These are phyloP conservation scores for Arthrobotrys sinensis DNA, from an alignment of 2,329 filamentous ascomycete genomes.

Conservation along the genomic window DNA sequence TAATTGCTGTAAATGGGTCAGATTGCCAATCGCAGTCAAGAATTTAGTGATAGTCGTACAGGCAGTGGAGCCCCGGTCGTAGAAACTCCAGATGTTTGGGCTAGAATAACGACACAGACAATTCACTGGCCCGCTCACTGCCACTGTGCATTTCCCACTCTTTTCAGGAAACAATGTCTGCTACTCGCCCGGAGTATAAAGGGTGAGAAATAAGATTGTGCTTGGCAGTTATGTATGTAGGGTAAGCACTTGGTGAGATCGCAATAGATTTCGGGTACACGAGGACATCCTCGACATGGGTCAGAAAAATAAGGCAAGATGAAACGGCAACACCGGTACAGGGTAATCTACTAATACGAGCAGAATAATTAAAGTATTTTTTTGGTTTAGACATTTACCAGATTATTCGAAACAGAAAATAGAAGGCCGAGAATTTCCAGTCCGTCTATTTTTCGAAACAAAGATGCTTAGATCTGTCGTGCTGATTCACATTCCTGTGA, in stretches of 20 bases:
- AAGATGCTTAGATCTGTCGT: not conserved
- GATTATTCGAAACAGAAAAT: conserved; percentile 25
- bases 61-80: conserved; percentile 20
- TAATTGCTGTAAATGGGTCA: conserved; percentile 23
- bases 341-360: conserved; percentile 40
- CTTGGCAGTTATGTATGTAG: conserved; percentile 24
- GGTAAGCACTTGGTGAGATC: conserved; percentile 40
- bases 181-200: not conserved
- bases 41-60: conserved; percentile 38
- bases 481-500: not conserved
- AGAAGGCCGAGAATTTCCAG: not conserved
- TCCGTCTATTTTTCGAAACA: conserved; percentile 13
- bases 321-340: conserved; percentile 32
- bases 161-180: not conserved
- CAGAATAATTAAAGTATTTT: not conserved
- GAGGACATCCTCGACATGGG: not conserved
- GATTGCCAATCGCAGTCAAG: conserved; percentile 32
- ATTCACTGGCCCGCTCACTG: conserved; percentile 19
- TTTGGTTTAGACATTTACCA: not conserved
- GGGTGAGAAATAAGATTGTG: conserved; percentile 53
- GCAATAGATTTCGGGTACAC: conserved; percentile 7
- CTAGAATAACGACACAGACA: not conserved
- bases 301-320: conserved; percentile 29
- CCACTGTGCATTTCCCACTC: conserved; percentile 12
- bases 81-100: conserved; percentile 2